phyloP scores from a whole-genome alignment of 306 rosid species.

The Senna tora region DNA sequence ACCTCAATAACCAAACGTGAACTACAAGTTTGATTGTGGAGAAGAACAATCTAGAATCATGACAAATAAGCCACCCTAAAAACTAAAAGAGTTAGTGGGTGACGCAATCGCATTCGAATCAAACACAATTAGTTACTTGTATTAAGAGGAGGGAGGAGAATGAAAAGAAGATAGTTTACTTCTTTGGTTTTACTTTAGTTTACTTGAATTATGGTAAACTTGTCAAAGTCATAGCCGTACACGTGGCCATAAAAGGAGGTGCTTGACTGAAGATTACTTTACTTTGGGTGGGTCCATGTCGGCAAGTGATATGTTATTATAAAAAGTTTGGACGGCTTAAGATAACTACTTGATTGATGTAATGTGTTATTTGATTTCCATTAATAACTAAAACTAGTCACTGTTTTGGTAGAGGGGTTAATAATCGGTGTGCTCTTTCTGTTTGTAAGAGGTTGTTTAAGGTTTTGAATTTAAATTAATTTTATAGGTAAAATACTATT shows the following conservation, averaged over 20 bases:
- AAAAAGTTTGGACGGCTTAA: slow-evolving; percentile 41
- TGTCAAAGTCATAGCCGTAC: background rate
- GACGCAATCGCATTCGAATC: background rate
- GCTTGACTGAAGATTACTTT: too few species aligned
- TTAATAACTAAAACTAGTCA: background rate
- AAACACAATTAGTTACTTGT: background rate
- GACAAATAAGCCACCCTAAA: background rate
- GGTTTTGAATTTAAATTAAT: too few species aligned
- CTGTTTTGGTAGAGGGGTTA: background rate
- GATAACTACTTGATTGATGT: slow-evolving; percentile 30
- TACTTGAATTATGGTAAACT: background rate
- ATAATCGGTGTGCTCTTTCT: background rate
- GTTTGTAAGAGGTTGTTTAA: too few species aligned
- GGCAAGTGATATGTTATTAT: slow-evolving; percentile 10
- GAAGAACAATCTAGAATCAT: slow-evolving; percentile 40
- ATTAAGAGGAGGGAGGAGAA: background rate
- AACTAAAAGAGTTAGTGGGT: background rate
- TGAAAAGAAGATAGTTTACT: slow-evolving; percentile 4
- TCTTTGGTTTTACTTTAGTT: background rate
- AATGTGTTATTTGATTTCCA: slow-evolving; percentile 21
- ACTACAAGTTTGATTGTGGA: slow-evolving; percentile 15
- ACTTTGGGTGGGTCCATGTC: slow-evolving; percentile 19
- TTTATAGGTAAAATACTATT: too few species aligned
- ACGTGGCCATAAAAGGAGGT: slow-evolving; percentile 12
- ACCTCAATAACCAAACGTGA: too few species aligned